phyloP scores from a whole-genome alignment of 1,284 basidiomycete species.

The Neotropicomus parvogracilis region DNA sequence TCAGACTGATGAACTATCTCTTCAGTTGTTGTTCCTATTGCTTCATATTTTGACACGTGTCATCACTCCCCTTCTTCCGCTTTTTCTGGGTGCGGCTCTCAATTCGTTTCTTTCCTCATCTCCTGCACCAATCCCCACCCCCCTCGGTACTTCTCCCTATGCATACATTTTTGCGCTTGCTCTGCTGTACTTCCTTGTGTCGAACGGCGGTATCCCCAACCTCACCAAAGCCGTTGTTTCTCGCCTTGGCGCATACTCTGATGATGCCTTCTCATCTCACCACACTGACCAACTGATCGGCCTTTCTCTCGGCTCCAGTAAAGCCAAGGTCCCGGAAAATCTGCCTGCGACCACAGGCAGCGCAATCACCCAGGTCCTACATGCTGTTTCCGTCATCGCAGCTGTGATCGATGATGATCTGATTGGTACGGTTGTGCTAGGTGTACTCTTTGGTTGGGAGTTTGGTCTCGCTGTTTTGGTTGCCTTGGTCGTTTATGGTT shows the following conservation, averaged over 20 bases:
- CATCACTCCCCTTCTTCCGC: constrained; percentile 72
- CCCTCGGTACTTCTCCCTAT: constrained; percentile 55
- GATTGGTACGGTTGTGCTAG: constrained; percentile 65
- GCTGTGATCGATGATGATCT: constrained; percentile 75
- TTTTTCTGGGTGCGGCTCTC: constrained; percentile 69
- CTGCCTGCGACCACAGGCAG: constrained; percentile 75
- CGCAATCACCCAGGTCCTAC: constrained; percentile 85
- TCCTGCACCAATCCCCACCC: constrained; percentile 15
- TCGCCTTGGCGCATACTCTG: constrained; percentile 85
- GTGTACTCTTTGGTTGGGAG: constrained; percentile 62
- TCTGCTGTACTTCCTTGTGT: constrained; percentile 61
- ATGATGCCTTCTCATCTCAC: constrained; percentile 74
- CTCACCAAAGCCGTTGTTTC: constrained; percentile 72
- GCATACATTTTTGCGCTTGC: constrained; percentile 61
- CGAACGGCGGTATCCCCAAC: constrained; percentile 67
- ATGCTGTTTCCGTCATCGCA: constrained; percentile 79
- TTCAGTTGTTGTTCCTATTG: constrained; percentile 59
- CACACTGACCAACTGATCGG: constrained; percentile 79
- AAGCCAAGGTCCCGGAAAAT: constrained; percentile 48
- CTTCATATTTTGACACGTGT: constrained; percentile 72
- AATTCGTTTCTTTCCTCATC: constrained; percentile 46
- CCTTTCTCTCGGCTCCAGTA: constrained; percentile 67
- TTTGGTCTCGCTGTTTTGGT: constrained; percentile 69
- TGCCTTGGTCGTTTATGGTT: constrained; percentile 75
- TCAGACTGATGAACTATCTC: constrained; percentile 10